Conservation (phyloP, 257 asterid genomes). For the Solanum pennellii region DNA sequence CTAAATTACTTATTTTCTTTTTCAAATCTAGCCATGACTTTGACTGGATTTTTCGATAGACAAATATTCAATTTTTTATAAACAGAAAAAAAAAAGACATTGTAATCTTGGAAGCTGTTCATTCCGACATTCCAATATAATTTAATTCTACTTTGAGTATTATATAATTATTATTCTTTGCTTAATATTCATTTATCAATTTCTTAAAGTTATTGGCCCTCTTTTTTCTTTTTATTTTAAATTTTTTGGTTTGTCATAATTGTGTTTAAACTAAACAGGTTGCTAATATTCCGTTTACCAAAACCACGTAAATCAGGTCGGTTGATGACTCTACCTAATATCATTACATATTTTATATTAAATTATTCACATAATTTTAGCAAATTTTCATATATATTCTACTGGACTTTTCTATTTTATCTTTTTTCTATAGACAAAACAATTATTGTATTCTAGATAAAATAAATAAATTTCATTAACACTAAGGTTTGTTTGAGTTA, state of each 20-base stretch:
- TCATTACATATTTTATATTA: not conserved
- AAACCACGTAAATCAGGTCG: not conserved
- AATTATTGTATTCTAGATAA: not conserved
- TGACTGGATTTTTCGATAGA: not conserved
- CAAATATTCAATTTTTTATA: not conserved
- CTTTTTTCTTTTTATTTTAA: too few relatives aligned
- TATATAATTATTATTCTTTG: not conserved
- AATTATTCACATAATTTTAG: not conserved
- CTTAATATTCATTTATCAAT: not conserved
- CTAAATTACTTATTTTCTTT: not conserved
- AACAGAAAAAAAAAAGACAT: not conserved
- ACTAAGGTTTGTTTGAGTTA: not conserved
- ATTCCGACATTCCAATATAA: not conserved
- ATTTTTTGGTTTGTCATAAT: not conserved
- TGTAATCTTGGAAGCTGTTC: not conserved
- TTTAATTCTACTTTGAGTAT: not conserved
- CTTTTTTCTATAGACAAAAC: not conserved
- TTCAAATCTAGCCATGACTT: not conserved
- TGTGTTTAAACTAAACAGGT: not conserved
- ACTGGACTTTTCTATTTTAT: not conserved
- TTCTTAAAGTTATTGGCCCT: not conserved
- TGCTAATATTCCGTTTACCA: not conserved
- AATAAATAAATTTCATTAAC: not conserved
- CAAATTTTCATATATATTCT: not conserved
- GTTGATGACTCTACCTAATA: not conserved